Conservation (phyloP, 495 filamentous ascomycete genomes). For the Xylaria longipes region DNA sequence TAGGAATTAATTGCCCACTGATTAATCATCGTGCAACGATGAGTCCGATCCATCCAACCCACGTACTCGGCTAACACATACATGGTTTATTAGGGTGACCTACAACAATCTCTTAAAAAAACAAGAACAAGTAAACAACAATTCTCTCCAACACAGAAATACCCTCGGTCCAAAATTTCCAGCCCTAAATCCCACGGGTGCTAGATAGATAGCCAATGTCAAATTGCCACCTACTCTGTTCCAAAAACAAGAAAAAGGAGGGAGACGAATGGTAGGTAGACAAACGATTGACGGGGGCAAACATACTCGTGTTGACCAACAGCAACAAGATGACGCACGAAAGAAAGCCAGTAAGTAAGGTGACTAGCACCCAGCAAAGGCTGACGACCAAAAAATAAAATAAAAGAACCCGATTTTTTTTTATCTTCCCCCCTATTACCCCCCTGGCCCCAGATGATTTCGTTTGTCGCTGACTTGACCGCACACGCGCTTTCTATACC, state of each 20-base stretch:
- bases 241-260: background rate
- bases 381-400: background rate
- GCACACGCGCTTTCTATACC: background rate
- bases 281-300: background rate
- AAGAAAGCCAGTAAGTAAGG: background rate
- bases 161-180: background rate
- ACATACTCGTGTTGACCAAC: conserved; percentile 8
- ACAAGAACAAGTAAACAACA: background rate
- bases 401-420: background rate
- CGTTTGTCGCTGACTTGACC: background rate
- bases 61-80: background rate
- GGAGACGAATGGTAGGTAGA: background rate
- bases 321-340: background rate
- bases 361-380: background rate
- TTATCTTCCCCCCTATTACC: background rate
- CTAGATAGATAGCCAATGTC: background rate
- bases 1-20: background rate
- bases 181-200: background rate
- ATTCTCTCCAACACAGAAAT: background rate
- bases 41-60: background rate
- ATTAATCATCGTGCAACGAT: background rate
- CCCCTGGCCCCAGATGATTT: background rate
- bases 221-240: conserved; percentile 3
- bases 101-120: conserved; percentile 2
- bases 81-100: conserved; percentile 3